Evolutionary conservation across 1,284 basidiomycete genomes (phyloP), one percentile per base, ranked within the genome.

Genomic region (Malassezia slooffiae): DNA sequence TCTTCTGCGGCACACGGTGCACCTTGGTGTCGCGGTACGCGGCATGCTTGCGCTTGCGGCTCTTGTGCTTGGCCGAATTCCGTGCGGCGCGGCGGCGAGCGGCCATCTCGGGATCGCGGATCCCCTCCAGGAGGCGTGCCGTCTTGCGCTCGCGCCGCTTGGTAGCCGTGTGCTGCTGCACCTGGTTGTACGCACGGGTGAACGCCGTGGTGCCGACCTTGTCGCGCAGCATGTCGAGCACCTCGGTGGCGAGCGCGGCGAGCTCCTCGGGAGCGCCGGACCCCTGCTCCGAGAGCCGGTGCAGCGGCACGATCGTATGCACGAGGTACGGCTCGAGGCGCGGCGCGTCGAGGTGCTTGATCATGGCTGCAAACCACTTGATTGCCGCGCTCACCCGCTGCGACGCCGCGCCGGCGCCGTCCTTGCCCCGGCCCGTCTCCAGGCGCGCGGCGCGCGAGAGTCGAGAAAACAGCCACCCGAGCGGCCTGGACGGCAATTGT

Each of bases 391-490:
- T 29, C 10, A 30, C 34, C 5, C 43, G 39, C 39, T 31, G 28
- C 8, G 35, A 29, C 15, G 28, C 38, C 12, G 20, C 41, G n/a
- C n/a, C n/a, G n/a, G n/a, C n/a, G 52, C 75, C 2, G 72, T 23
- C 16, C 16, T 34, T 23, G n/a, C 31, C 12, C 38, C 38, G 15
- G 33, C 43, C 10, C 50, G 36, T 17, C 28, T 74, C 65, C 26
- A 70, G 62, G 24, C 75, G 70, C 12, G 83, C 79, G 66, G 91
- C 82, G 72, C 85, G 91, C 0, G 90, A 95, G 32, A 96, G 74
- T 56, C 85, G 84, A 15, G 87, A 88, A 74, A 95, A 95, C 30
- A 96, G 72, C 88, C 90, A 96, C 0, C 84, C 78, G 1, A 96
- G 73, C n/a, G n/a, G n/a, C n/a, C n/a, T n/a, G n/a, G n/a, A n/a